Base-by-base conservation (phyloP, 164 flowering plant species). In the Chimonanthus salicifolius region DNA sequence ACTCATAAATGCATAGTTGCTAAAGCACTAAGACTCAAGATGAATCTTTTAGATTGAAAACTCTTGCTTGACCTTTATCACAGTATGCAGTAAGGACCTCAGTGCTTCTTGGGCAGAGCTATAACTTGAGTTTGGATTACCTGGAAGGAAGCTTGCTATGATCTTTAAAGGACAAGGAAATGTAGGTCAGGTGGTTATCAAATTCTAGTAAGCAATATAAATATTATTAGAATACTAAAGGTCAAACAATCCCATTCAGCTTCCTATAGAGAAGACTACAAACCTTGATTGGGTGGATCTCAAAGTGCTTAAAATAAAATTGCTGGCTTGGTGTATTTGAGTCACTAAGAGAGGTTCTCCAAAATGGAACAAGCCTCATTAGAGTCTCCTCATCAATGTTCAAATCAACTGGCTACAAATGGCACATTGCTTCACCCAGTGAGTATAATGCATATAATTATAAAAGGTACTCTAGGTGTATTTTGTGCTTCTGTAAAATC, bases 231-330 rank as follows among this genome's bases (percentile, higher is more conserved):
- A 68, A 48, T 47, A 71, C 16, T 50, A 49, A 20, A 9, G 4
- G 46, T 33, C 7, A 18, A 54, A 54, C 2, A 54, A 13, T 2
- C 60, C 0, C n/a, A 54, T 54, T 13, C 60, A 15, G 60, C 5
- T 3, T 1, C 16, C 9, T 71, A 44, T 13, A n/a, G 67, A 21
- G 43, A 46, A n/a, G 46, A 66, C 3, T 18, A 62, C 73, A 71
- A 77, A 92, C 99, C 98, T 88, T 95, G 79, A 95, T 80, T 44
- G 99, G 99, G 75, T 90, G 99, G 77, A 95, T 87, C 84, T 95
- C 99, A 87, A 95, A 95, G 84, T 90, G 94, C 74, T 90, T 92
- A 78, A 95, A 92, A 77, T 95, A 92, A 80, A 80, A 92, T 74
- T 87, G 92, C 71, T 58, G 86, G 82, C 96, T 88, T 49, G 60